Base-by-base conservation (phyloP, 257 asterid genomes). In the Plantago major region DNA sequence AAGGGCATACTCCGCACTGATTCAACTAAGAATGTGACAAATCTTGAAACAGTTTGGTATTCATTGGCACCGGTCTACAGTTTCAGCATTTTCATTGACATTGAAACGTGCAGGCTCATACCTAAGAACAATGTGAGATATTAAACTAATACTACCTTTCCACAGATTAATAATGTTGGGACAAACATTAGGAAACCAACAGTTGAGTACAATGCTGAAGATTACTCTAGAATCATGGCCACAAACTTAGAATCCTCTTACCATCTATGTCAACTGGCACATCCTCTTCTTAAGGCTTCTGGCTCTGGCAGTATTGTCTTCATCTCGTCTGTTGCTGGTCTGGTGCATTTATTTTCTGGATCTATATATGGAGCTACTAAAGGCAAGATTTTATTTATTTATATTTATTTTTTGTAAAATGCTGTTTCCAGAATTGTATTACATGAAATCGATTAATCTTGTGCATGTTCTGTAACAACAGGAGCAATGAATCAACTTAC, bases 401-500 rank as follows among this genome's bases (percentile, higher is more conserved):
- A 22, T n/a, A 22, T 22, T 14, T 67, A 22, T 59, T 55, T 51
- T 64, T 43, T 18, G 30, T 48, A 15, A 52, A 55, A 37, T 18
- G 6, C 37, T 17, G 8, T 10, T 33, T 46, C 43, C 66, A 37
- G 38, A 66, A 18, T 65, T 3, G 48, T 63, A 22, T 38, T 22
- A 55, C 30, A 6, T n/a, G 70, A 59, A 62, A 55, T 38, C 30
- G 55, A 56, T 33, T 33, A 12, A 55, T 70, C 45, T 66, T 51
- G 9, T 33, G 19, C 50, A 10, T 26, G 11, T 63, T 63, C 46
- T 42, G 9, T 58, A 19, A 15, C 66, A 38, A 12, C 82, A 93
- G 99, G 96, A 71, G 99, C 97, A 66, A 81, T 89, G 54, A 89
- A 93, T 78, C 99, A 93, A 66, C 97, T 93, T 43, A 82, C 97